phyloP scores from a whole-genome alignment of 1,139 yeast species.

The Yamadazyma mexicana region DNA sequence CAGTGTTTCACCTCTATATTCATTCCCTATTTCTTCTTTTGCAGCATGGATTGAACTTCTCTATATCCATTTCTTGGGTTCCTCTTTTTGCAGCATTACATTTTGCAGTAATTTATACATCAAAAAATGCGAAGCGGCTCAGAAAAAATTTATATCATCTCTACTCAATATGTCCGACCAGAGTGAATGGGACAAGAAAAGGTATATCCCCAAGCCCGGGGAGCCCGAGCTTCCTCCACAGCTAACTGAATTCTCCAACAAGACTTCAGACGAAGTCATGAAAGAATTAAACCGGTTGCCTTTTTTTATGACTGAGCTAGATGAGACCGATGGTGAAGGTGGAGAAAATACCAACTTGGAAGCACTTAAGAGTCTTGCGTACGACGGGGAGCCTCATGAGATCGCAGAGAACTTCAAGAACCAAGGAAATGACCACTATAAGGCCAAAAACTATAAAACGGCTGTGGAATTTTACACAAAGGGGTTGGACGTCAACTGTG shows the following conservation, averaged over 20 bases:
- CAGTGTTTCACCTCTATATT: no score
- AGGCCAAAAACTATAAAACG: constrained; percentile 63
- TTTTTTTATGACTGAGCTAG: constrained; percentile 89
- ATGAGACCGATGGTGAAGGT: constrained; percentile 73
- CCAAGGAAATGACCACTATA: constrained; percentile 90
- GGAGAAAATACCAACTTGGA: constrained; percentile 77
- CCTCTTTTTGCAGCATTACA: no score
- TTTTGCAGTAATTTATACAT: no score
- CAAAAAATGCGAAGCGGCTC: no score
- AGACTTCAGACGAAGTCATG: constrained; percentile 74
- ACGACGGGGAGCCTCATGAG: constrained; percentile 95
- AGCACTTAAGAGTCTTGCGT: constrained; percentile 87
- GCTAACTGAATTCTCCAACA: constrained; percentile 62
- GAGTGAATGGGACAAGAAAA: constrained; percentile 52
- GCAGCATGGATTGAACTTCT: no score
- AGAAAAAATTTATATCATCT: no score
- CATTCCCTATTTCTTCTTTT: no score
- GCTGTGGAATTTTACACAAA: constrained; percentile 81
- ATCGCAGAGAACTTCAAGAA: constrained; percentile 85
- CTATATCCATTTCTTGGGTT: no score
- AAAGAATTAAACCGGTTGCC: constrained; percentile 82
- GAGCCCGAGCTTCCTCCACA: constrained; percentile 87
- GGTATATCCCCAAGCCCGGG: constrained; percentile 71
- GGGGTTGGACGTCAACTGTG: constrained; percentile 73
- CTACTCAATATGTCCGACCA: constrained; percentile 6